Conservation (phyloP, 441 rosid genomes). For the Raphanus hybrid region DNA sequence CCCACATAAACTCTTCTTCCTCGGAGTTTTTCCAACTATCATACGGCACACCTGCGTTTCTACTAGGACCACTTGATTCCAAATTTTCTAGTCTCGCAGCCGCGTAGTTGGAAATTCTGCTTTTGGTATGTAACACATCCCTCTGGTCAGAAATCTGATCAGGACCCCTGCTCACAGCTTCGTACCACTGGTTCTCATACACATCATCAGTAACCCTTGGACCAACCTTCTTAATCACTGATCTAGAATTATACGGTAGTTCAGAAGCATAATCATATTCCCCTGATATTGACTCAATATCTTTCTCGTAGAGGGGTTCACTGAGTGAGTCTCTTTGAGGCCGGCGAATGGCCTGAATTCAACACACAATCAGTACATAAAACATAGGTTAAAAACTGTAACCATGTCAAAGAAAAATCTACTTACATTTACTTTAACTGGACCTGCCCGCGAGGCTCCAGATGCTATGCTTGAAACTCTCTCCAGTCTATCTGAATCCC, state of each 20-base stretch:
- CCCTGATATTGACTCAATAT: conserved; percentile 49
- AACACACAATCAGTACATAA: conserved; percentile 25
- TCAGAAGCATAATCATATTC: conserved; percentile 74
- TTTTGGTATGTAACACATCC: conserved; percentile 67
- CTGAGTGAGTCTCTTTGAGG: conserved; percentile 55
- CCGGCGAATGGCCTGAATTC: conserved; percentile 54
- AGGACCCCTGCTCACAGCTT: conserved; percentile 49
- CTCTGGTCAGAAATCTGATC: conserved; percentile 51
- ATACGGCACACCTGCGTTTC: conserved; percentile 51
- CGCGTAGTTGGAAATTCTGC: conserved; percentile 51
- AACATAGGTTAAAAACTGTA: conserved; percentile 14
- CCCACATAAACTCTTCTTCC: conserved; percentile 98
- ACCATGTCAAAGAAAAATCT: conserved; percentile 19
- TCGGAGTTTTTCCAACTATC: conserved; percentile 92
- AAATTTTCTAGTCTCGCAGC: conserved; percentile 52
- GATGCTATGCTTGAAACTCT: conserved; percentile 50
- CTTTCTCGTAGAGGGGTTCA: conserved; percentile 66
- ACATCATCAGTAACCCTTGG: conserved; percentile 62
- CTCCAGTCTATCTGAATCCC: conserved; percentile 68
- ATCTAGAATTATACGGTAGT: conserved; percentile 54
- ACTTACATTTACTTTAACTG: conserved; percentile 65
- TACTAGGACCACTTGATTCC: conserved; percentile 48
- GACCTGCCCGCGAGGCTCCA: conserved; percentile 47
- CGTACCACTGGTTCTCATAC: conserved; percentile 65
- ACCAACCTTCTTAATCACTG: conserved; percentile 64